Evolutionary conservation across 768 basidiomycete species (phyloP).

Genomic region (Lenzites betulinus): DNA sequence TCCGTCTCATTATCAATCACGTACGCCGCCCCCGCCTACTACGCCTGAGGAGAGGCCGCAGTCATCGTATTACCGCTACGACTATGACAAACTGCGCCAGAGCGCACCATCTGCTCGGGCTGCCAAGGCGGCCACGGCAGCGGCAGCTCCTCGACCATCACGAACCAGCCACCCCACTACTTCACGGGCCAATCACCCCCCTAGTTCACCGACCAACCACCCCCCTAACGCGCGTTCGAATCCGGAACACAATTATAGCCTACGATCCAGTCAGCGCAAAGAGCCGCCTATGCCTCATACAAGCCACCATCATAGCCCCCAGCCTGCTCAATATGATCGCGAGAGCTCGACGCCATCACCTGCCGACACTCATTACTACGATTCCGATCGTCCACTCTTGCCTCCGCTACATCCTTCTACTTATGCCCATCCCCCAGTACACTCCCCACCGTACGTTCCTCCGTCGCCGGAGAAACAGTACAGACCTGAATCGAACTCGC

Average conservation of each 20-base stretch:
- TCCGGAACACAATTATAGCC: background rate
- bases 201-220: too few relatives aligned
- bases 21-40: background rate
- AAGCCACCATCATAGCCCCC: too few relatives aligned
- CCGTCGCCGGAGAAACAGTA: constrained; percentile 12
- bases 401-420: too few relatives aligned
- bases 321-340: too few relatives aligned
- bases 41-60: background rate
- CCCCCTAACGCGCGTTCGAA: background rate
- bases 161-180: too few relatives aligned
- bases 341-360: too few relatives aligned
- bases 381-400: too few relatives aligned
- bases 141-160: background rate
- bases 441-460: background rate
- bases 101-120: constrained; percentile 16
- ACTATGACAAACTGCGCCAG: constrained; percentile 22
- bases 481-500: background rate
- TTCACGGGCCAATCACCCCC: too few relatives aligned
- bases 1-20: background rate
- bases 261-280: background rate
- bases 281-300: background rate
- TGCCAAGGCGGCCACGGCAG: background rate
- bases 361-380: too few relatives aligned
- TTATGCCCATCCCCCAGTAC: too few relatives aligned
- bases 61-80: constrained; percentile 24